phyloP scores from a whole-genome alignment of 305 asterid genomes.

The Rubia tinctorum region DNA sequence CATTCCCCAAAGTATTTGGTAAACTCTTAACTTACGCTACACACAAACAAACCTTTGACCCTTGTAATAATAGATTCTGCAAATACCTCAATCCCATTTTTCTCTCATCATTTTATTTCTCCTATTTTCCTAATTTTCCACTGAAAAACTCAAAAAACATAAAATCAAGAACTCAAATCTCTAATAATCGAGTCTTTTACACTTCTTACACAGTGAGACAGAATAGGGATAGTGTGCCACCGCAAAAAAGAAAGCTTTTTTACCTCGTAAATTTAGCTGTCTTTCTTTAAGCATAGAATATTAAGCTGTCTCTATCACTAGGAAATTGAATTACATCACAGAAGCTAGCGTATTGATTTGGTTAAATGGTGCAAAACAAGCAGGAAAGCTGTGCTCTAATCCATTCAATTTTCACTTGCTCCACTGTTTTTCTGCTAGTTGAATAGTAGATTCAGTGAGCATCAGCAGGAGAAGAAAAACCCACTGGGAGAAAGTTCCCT shows the following conservation, averaged over 20 bases:
- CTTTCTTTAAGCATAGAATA: conserved; percentile 15
- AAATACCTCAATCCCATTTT: background rate
- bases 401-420: conserved; percentile 7
- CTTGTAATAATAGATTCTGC: background rate
- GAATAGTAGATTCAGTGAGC: background rate
- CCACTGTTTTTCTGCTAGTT: background rate
- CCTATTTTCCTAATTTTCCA: background rate
- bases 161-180: background rate
- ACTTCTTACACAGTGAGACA: background rate
- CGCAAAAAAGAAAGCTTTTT: background rate
- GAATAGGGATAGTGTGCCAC: too few relatives aligned
- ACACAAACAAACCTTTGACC: background rate
- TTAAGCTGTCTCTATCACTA: conserved; percentile 5
- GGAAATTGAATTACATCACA: background rate
- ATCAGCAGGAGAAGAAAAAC: conserved; percentile 6
- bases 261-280: conserved; percentile 13
- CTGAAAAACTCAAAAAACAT: background rate
- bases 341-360: conserved; percentile 8
- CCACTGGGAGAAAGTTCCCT: conserved; percentile 8
- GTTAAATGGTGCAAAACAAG: conserved; percentile 20
- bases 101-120: background rate
- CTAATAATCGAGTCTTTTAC: background rate
- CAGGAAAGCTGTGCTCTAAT: conserved; percentile 11
- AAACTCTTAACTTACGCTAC: background rate
- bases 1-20: background rate